Evolutionary conservation across 2,329 filamentous ascomycete species (phyloP).

Genomic region (Chaetomiaceae sp.): DNA sequence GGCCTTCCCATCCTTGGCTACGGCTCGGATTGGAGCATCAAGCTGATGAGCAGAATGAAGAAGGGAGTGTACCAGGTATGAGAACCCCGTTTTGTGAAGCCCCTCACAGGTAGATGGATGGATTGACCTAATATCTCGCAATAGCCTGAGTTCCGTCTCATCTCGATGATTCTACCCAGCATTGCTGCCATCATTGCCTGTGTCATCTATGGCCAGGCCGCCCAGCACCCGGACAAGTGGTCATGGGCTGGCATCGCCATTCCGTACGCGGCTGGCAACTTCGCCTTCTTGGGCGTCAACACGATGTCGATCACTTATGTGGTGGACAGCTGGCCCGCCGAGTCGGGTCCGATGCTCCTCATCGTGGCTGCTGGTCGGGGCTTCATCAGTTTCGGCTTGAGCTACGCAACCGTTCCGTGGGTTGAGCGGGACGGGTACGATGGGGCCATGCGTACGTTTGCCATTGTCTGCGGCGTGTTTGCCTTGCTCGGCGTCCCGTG

Average conservation of each 20-base stretch:
- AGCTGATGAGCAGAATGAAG: slow-evolving; percentile 4
- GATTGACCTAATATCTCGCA: neutral
- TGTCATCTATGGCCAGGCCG: slow-evolving; percentile 5
- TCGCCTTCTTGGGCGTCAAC: slow-evolving; percentile 5
- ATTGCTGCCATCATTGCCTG: neutral
- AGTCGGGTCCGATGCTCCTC: neutral
- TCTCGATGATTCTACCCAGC: neutral
- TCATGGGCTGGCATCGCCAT: slow-evolving; percentile 4
- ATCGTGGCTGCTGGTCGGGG: neutral
- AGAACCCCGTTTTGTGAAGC: neutral
- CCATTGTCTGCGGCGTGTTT: slow-evolving; percentile 5
- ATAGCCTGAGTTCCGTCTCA: slow-evolving; percentile 1
- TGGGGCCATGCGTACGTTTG: neutral
- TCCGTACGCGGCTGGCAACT: neutral
- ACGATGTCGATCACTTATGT: slow-evolving; percentile 2
- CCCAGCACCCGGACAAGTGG: neutral
- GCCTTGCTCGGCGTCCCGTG: slow-evolving; percentile 1
- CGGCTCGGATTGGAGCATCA: slow-evolving; percentile 1
- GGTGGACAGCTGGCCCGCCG: slow-evolving; percentile 1
- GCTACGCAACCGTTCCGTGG: slow-evolving; percentile 1
- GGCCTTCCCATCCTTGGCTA: neutral
- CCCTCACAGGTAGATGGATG: neutral
- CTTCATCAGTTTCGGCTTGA: slow-evolving; percentile 3
- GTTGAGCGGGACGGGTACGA: neutral
- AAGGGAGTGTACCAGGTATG: slow-evolving; percentile 4